A percentile compares a stretch with the other conserved stretches of the same genome.
Conservation (phyloP, 2,329 filamentous ascomycete genomes). For the Ophiostoma piceae region DNA sequence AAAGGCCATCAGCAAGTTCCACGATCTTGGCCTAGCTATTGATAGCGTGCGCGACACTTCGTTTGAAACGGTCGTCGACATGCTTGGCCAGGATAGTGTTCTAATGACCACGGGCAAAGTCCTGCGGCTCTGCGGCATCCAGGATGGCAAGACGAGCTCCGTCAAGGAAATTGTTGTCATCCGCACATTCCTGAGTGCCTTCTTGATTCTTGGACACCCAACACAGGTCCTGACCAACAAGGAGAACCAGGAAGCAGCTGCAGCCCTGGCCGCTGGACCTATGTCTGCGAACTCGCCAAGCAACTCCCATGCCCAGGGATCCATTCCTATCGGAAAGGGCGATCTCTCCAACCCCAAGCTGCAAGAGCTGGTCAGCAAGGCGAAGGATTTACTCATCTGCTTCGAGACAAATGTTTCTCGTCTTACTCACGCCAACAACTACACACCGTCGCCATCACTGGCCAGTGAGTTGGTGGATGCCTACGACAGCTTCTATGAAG, state of each 20-base stretch:
- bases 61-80: conserved; percentile 67
- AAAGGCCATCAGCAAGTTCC: conserved; percentile 60
- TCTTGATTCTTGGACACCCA: conserved; percentile 73
- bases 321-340: conserved; percentile 40
- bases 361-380: conserved; percentile 70
- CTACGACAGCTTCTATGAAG: conserved; percentile 69
- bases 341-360: conserved; percentile 58
- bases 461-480: conserved; percentile 60
- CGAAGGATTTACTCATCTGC: conserved; percentile 68
- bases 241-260: conserved; percentile 35
- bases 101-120: conserved; percentile 61
- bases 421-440: conserved; percentile 60
- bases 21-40: conserved; percentile 61
- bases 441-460: conserved; percentile 58
- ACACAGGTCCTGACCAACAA: conserved; percentile 72
- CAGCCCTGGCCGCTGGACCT: conserved; percentile 3
- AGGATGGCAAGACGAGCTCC: conserved; percentile 58
- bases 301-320: conserved; percentile 47
- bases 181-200: conserved; percentile 73
- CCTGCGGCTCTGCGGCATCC: conserved; percentile 63
- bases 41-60: conserved; percentile 63
- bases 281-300: too few species aligned
- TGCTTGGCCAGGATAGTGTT: conserved; percentile 63
- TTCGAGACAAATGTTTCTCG: conserved; percentile 70
- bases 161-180: conserved; percentile 65